Conservation (phyloP, 2,329 filamentous ascomycete genomes). For the Claviceps humidiphila region DNA sequence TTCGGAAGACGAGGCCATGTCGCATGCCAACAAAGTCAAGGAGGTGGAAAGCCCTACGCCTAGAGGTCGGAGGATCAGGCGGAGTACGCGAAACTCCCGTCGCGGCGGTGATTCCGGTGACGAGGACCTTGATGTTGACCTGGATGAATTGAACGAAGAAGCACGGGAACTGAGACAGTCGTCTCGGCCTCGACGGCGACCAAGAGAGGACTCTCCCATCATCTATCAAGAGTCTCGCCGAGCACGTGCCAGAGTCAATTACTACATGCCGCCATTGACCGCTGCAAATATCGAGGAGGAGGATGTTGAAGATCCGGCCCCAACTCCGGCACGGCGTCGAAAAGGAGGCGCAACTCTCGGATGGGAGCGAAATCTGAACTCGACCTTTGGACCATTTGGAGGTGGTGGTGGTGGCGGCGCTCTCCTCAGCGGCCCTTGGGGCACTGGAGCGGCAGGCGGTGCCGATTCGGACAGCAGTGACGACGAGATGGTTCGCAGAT, state of each 20-base stretch:
- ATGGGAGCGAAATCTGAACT: conserved; percentile 75
- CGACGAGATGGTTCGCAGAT: conserved; percentile 65
- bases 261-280: conserved; percentile 65
- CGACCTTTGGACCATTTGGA: conserved; percentile 85
- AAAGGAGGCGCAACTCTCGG: conserved; percentile 42
- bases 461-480: conserved; percentile 95
- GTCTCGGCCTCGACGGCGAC: conserved; percentile 37
- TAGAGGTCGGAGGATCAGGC: conserved; percentile 30
- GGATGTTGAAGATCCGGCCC: conserved; percentile 52
- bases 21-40: conserved; percentile 27
- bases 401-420: conserved; percentile 63
- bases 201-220: conserved; percentile 39
- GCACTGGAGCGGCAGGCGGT: conserved; percentile 59
- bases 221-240: conserved; percentile 45
- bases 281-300: conserved; percentile 55
- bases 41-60: conserved; percentile 36
- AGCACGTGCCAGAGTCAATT: conserved; percentile 56
- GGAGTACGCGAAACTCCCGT: conserved; percentile 31
- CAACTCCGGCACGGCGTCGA: conserved; percentile 57
- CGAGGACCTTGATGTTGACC: conserved; percentile 45
- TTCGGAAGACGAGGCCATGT: conserved; percentile 40
- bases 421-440: conserved; percentile 62
- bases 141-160: conserved; percentile 53
- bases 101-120: conserved; percentile 39
- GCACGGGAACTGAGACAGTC: conserved; percentile 46